Evolutionary conservation across 371 early-diverging fungal genomes (phyloP).

Genomic region (Batkoa obscura): DNA sequence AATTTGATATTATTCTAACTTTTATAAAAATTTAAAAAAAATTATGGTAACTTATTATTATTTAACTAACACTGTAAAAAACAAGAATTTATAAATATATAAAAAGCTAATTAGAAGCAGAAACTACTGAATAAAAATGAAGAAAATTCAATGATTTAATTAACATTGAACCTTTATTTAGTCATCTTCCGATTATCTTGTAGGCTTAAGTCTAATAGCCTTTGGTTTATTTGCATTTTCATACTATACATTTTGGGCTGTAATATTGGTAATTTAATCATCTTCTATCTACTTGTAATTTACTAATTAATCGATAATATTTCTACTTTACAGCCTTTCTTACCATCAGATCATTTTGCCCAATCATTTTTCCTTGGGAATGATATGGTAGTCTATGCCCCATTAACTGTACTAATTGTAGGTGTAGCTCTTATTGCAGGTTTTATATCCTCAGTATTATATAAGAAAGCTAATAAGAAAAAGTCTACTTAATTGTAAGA

Average conservation of each 20-base stretch:
- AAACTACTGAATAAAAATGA: too few relatives aligned
- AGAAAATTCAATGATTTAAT: too few relatives aligned
- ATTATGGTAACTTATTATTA: too few relatives aligned
- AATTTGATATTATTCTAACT: too few relatives aligned
- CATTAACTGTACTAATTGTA: background rate
- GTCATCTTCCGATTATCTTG: background rate
- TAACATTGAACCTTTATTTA: too few relatives aligned
- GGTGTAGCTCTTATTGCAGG: background rate
- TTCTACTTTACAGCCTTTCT: background rate
- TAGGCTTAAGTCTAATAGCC: background rate
- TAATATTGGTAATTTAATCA: background rate
- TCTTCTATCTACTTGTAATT: background rate
- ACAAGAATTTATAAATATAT: too few relatives aligned
- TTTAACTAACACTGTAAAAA: too few relatives aligned
- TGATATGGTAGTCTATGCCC: slow-evolving; percentile 1
- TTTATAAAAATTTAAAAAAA: too few relatives aligned
- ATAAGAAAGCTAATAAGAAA: background rate
- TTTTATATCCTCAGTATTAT: background rate
- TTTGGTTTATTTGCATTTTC: background rate
- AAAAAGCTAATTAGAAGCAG: too few relatives aligned
- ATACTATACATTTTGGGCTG: background rate
- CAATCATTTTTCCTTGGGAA: background rate
- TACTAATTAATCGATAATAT: too few relatives aligned
- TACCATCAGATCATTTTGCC: background rate
- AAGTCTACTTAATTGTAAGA: background rate